Conservation (phyloP, 2,329 filamentous ascomycete genomes). For the Paraphoma sp. region DNA sequence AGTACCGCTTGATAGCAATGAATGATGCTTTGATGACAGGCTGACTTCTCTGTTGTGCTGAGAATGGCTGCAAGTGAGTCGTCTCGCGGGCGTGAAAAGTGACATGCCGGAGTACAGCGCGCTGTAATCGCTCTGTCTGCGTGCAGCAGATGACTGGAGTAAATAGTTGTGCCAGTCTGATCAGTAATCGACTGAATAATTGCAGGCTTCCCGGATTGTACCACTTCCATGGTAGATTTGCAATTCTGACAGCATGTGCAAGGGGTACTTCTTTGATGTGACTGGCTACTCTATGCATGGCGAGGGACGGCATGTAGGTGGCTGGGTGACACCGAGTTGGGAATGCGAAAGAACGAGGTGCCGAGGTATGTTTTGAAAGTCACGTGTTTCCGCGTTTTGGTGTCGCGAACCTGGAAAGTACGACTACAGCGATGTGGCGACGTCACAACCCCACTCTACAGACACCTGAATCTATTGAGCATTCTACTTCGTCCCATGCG, state of each 20-base stretch:
- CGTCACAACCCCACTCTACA: no score
- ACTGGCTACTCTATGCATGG: no score
- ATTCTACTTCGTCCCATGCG: no score
- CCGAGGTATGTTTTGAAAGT: neutral
- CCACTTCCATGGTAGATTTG: no score
- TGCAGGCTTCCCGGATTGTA: no score
- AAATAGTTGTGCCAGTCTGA: neutral
- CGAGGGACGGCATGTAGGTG: neutral
- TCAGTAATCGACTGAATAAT: neutral
- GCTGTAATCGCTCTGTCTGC: neutral
- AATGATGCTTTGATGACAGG: neutral
- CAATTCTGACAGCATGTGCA: no score
- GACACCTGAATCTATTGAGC: no score
- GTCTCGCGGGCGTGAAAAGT: neutral
- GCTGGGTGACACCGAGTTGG: neutral
- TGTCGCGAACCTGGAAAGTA: neutral
- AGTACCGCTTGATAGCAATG: conserved; percentile 1
- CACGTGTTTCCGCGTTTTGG: neutral
- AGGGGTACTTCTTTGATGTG: no score
- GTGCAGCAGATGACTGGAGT: neutral
- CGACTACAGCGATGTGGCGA: no score
- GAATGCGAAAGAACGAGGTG: neutral
- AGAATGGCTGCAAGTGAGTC: neutral
- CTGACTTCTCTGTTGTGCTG: neutral
- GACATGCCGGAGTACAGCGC: neutral